These are phyloP conservation scores for Forsythia viridissima DNA, from an alignment of 257 asterid genomes.

Conservation along the genomic window DNA sequence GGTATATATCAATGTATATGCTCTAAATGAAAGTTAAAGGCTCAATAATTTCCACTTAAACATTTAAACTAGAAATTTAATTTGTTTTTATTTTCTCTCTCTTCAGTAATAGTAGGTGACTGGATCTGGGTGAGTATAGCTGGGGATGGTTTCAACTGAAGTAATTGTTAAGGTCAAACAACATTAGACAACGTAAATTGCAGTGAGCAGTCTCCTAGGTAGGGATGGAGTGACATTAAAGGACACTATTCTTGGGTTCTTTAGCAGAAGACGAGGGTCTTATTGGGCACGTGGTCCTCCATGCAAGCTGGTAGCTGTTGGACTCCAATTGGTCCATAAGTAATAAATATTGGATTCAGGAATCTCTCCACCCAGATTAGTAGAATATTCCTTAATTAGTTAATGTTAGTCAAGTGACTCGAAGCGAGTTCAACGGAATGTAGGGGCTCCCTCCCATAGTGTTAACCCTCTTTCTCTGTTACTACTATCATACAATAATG, in stretches of 20 bases:
- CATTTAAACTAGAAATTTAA: no score
- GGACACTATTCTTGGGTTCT: neutral
- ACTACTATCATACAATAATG: no score
- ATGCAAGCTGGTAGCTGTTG: neutral
- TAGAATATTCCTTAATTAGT: neutral
- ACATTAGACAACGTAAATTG: neutral
- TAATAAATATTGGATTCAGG: neutral
- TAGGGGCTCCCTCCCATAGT: no score
- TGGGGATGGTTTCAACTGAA: neutral
- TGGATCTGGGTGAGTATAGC: slow-evolving; percentile 4
- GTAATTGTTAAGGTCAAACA: slow-evolving; percentile 4
- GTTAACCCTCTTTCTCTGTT: no score
- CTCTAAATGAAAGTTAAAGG: no score
- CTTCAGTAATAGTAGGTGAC: slow-evolving; percentile 22
- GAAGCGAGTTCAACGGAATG: no score
- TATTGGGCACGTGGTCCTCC: slow-evolving; percentile 34
- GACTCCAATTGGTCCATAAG: neutral
- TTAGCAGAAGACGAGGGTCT: slow-evolving; percentile 32
- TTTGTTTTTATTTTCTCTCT: neutral
- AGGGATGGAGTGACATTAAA: neutral
- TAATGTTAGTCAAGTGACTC: no score
- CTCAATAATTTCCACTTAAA: no score
- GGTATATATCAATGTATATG: no score
- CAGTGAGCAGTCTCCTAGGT: neutral
- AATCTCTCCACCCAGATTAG: neutral